A percentile compares a stretch with the other conserved stretches of the same genome.
These are phyloP conservation scores for Clonostachys solani DNA, from an alignment of 2,329 filamentous ascomycete species.

Conservation along the genomic window DNA sequence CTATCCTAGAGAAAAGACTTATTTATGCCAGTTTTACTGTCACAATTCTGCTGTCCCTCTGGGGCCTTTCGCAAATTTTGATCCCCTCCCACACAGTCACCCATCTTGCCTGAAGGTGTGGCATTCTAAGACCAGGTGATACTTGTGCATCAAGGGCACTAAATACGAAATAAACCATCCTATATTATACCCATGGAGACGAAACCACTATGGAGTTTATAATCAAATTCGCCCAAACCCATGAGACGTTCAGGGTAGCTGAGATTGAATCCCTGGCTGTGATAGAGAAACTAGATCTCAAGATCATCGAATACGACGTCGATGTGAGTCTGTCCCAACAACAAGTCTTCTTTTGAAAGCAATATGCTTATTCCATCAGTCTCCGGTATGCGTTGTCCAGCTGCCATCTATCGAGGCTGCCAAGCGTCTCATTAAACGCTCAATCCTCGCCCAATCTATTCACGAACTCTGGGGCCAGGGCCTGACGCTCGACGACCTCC, in stretches of 20 bases:
- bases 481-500: constrained; percentile 61
- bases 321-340: constrained; percentile 50
- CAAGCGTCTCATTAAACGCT: constrained; percentile 63
- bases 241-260: constrained; percentile 84
- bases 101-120: too few species aligned
- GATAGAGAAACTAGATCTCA: constrained; percentile 60
- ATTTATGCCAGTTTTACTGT: too few species aligned
- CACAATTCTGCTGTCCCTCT: too few species aligned
- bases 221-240: constrained; percentile 82
- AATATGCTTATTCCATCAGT: constrained; percentile 41
- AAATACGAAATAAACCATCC: too few species aligned
- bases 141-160: too few species aligned
- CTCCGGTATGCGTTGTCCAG: constrained; percentile 78
- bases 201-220: constrained; percentile 65
- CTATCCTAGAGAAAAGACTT: too few species aligned
- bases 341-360: not conserved
- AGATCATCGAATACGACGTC: constrained; percentile 70
- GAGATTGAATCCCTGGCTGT: constrained; percentile 80
- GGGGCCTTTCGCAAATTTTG: too few species aligned
- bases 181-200: too few species aligned
- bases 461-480: constrained; percentile 87
- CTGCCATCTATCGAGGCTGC: constrained; percentile 65
- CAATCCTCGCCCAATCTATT: constrained; percentile 77
- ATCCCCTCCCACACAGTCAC: too few species aligned
- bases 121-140: too few species aligned